These are phyloP conservation scores for Penicillium brasilianum DNA, from an alignment of 2,329 filamentous ascomycete genomes.

Conservation along the genomic window DNA sequence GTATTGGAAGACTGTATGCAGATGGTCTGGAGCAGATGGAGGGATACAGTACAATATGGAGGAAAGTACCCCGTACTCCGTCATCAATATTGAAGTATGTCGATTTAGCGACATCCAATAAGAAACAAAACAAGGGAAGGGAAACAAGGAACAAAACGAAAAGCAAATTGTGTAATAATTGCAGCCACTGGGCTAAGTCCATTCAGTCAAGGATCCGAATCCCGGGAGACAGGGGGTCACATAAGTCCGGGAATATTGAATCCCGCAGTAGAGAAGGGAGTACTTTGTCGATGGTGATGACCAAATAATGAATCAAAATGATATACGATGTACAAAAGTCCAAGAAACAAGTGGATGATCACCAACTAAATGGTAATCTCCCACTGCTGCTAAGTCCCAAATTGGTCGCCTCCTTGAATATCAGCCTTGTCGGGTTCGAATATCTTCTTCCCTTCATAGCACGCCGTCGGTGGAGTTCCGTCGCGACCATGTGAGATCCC, in stretches of 20 bases:
- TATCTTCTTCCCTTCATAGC: not conserved
- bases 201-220: constrained; percentile 24
- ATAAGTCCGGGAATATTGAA: not conserved
- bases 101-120: not conserved
- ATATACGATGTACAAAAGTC: not conserved
- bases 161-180: constrained; percentile 2
- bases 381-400: not conserved
- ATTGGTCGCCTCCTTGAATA: not conserved
- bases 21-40: not conserved
- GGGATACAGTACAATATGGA: not conserved
- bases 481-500: not conserved
- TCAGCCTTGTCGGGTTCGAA: not conserved
- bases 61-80: not conserved
- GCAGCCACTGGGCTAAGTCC: not conserved
- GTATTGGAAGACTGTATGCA: not conserved
- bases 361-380: not conserved
- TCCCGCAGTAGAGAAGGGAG: not conserved
- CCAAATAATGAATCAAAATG: not conserved
- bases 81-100: not conserved
- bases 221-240: constrained; percentile 15
- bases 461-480: constrained; percentile 8
- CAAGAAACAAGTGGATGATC: not conserved
- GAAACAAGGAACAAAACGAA: not conserved
- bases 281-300: not conserved
- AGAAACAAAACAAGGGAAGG: constrained; percentile 1